Evolutionary conservation across 2,329 filamentous ascomycete species (phyloP).

Genomic region (Ceratocystiopsis minuta): DNA sequence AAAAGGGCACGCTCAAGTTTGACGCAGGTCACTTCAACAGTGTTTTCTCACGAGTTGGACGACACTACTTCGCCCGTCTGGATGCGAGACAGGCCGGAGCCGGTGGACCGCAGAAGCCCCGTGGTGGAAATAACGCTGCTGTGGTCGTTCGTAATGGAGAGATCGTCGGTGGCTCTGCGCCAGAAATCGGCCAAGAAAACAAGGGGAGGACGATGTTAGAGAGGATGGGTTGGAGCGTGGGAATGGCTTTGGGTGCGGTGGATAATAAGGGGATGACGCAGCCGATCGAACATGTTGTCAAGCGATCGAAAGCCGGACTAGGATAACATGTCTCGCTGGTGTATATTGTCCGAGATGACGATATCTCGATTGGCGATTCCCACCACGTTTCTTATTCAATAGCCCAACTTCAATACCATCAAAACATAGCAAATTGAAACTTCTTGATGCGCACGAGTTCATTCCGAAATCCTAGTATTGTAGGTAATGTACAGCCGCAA

Average conservation of each 20-base stretch:
- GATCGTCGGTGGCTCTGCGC: conserved; percentile 66
- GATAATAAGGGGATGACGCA: conserved; percentile 81
- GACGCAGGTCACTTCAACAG: conserved; percentile 35
- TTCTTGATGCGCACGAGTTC: conserved; percentile 38
- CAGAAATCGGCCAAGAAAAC: conserved; percentile 68
- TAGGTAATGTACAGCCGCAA: conserved; percentile 58
- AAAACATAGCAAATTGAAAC: too few relatives aligned
- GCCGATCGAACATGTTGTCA: conserved; percentile 74
- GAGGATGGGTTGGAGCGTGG: conserved; percentile 92
- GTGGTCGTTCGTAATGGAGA: conserved; percentile 66
- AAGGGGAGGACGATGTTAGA: conserved; percentile 75
- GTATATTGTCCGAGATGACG: too few relatives aligned
- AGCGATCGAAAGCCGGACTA: conserved; percentile 68
- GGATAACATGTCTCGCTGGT: too few relatives aligned
- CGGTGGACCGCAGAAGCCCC: conserved; percentile 1
- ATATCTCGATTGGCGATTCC: too few relatives aligned
- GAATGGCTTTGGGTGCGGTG: conserved; percentile 61
- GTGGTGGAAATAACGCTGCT: conserved; percentile 13
- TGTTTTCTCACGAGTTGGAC: conserved; percentile 18
- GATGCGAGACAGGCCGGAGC: conserved; percentile 16
- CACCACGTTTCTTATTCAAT: too few relatives aligned
- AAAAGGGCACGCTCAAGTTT: conserved; percentile 43
- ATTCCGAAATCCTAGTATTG: conserved; percentile 42
- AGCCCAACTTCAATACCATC: too few relatives aligned
- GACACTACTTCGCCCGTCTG: conserved; percentile 37